These are phyloP conservation scores for Sclerotiophoma versabilis DNA, from an alignment of 2,329 filamentous ascomycete species.

Conservation along the genomic window DNA sequence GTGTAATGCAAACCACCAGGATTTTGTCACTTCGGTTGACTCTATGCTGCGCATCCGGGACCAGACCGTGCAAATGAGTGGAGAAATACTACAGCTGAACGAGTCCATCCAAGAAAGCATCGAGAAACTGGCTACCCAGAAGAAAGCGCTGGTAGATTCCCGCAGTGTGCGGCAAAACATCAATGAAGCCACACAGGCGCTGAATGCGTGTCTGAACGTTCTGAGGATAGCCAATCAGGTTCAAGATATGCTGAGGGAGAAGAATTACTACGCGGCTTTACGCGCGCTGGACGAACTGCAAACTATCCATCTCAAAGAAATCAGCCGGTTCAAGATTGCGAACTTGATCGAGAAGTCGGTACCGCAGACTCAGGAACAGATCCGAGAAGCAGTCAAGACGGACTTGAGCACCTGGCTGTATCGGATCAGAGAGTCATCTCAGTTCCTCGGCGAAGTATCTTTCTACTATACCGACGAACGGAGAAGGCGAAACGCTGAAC, in stretches of 20 bases:
- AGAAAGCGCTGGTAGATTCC: conserved; percentile 91
- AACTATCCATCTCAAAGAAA: conserved; percentile 93
- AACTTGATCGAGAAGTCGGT: conserved; percentile 96
- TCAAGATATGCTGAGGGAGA: conserved; percentile 87
- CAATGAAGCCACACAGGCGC: conserved; percentile 84
- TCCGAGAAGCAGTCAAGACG: conserved; percentile 95
- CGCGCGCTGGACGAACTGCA: conserved; percentile 95
- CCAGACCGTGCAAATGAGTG: conserved; percentile 85
- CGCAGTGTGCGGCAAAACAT: conserved; percentile 93
- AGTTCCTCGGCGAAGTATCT: conserved; percentile 93
- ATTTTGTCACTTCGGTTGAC: conserved; percentile 92
- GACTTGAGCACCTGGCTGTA: conserved; percentile 98
- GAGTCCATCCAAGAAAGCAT: conserved; percentile 95
- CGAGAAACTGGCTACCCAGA: conserved; percentile 91
- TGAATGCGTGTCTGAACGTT: conserved; percentile 91
- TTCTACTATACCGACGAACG: conserved; percentile 95
- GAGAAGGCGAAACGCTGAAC: conserved; percentile 80
- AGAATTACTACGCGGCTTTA: conserved; percentile 93
- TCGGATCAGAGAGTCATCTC: conserved; percentile 91
- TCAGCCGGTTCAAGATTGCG: conserved; percentile 92
- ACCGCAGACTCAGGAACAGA: conserved; percentile 87
- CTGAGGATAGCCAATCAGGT: conserved; percentile 92
- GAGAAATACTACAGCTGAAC: conserved; percentile 90
- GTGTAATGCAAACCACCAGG: conserved; percentile 94
- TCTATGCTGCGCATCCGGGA: conserved; percentile 92